Evolutionary conservation across 352 stramenopile genomes (phyloP).

Genomic region (Peronospora tabacina): DNA sequence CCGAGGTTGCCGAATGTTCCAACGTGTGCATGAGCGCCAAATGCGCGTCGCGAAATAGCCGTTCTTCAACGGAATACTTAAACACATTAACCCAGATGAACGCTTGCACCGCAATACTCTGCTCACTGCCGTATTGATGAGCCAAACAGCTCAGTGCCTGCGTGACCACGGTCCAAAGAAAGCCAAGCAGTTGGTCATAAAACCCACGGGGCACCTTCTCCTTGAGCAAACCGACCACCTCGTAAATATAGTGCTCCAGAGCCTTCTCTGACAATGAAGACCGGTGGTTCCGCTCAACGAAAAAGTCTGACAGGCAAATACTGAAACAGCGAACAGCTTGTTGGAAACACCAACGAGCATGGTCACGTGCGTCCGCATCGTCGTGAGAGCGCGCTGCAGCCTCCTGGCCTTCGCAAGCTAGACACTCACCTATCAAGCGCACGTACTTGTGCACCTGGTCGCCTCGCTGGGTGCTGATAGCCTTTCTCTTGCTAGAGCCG

Average conservation of each 20-base stretch:
- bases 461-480: constrained; percentile 21
- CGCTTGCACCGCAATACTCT: constrained; percentile 42
- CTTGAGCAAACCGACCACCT: constrained; percentile 55
- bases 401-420: constrained; percentile 51
- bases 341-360: constrained; percentile 57
- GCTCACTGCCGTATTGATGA: constrained; percentile 24
- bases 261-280: constrained; percentile 17
- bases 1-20: constrained; percentile 30
- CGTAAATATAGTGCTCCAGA: constrained; percentile 57
- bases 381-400: constrained; percentile 27
- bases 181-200: constrained; percentile 47
- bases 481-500: constrained; percentile 17
- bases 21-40: constrained; percentile 65
- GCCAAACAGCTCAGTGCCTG: constrained; percentile 37
- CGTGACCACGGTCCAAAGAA: constrained; percentile 58
- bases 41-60: constrained; percentile 52
- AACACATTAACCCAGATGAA: constrained; percentile 83
- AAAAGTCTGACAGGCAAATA: constrained; percentile 57
- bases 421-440: constrained; percentile 55
- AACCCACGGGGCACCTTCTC: constrained; percentile 53
- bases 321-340: constrained; percentile 66
- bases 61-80: constrained; percentile 67
- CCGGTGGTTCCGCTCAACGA: constrained; percentile 24
- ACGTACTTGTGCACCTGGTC: constrained; percentile 42
- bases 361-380: constrained; percentile 23